Percentiles rank a stretch among this genome's conserved stretches.
phyloP scores from a whole-genome alignment of 768 basidiomycete genomes.

The Gloeophyllum trabeum region DNA sequence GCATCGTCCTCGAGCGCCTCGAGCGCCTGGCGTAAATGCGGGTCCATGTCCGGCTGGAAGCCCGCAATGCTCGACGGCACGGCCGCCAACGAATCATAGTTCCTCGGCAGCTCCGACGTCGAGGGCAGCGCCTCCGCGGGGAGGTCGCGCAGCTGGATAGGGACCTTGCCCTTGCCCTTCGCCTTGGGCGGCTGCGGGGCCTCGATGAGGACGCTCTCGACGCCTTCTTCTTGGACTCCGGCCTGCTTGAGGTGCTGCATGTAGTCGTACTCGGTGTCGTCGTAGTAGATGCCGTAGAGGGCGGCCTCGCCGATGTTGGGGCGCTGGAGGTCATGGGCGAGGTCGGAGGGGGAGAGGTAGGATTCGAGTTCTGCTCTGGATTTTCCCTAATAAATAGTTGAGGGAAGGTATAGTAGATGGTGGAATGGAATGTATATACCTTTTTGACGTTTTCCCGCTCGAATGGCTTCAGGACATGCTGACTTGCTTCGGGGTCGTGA shows the following conservation, averaged over 20 bases:
- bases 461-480: constrained; percentile 82
- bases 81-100: constrained; percentile 65
- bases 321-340: constrained; percentile 31
- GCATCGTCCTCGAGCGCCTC: constrained; percentile 96
- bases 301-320: constrained; percentile 78
- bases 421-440: constrained; percentile 19
- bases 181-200: constrained; percentile 40
- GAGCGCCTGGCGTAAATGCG: constrained; percentile 82
- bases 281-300: constrained; percentile 84
- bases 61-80: constrained; percentile 79
- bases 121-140: constrained; percentile 70
- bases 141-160: constrained; percentile 39
- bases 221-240: constrained; percentile 68
- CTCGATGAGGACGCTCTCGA: constrained; percentile 73
- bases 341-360: constrained; percentile 33
- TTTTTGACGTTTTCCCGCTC: constrained; percentile 64
- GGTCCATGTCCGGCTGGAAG: constrained; percentile 94
- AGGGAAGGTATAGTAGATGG: constrained; percentile 1
- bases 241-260: constrained; percentile 89
- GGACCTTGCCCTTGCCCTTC: constrained; percentile 24
- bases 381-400: constrained; percentile 48
- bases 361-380: constrained; percentile 73
- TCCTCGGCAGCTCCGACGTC: constrained; percentile 57
- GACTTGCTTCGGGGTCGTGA: constrained; percentile 82
- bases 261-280: constrained; percentile 96